These are phyloP conservation scores for Mycena crocata DNA, from an alignment of 768 basidiomycete species.

Conservation along the genomic window DNA sequence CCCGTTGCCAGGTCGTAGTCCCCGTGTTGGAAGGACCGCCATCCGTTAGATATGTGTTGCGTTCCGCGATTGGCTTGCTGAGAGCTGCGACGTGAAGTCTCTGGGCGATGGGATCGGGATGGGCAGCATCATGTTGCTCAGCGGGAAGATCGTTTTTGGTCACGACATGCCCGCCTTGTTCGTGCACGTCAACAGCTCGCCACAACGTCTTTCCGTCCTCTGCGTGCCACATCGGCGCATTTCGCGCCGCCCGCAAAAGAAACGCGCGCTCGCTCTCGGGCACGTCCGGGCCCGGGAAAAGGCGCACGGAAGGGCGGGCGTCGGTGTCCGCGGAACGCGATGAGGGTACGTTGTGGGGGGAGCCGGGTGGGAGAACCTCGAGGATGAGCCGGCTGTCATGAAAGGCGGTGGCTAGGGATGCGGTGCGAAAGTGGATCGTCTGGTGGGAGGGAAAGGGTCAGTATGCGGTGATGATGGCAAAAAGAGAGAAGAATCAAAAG, in stretches of 20 bases:
- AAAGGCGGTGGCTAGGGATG: background rate
- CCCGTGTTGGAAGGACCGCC: too few relatives aligned
- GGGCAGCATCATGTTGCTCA: too few relatives aligned
- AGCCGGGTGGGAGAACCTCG: background rate
- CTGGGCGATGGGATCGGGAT: too few relatives aligned
- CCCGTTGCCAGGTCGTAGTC: too few relatives aligned
- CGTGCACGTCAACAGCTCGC: background rate
- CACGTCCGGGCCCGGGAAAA: background rate
- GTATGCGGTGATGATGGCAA: background rate
- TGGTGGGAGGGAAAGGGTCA: background rate
- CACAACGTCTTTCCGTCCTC: background rate
- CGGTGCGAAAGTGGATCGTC: conserved; percentile 16
- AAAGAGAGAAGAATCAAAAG: background rate
- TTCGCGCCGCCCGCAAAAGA: background rate
- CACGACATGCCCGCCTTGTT: too few relatives aligned
- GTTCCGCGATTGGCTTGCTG: too few relatives aligned
- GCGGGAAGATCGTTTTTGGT: too few relatives aligned
- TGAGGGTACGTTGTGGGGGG: background rate
- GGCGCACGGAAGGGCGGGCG: background rate
- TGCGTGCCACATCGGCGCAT: background rate
- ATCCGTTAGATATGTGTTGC: too few relatives aligned
- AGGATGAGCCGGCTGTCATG: conserved; percentile 16
- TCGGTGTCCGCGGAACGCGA: background rate
- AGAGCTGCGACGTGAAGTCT: too few relatives aligned
- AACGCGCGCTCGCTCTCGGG: background rate